phyloP scores from a whole-genome alignment of 2,329 filamentous ascomycete species.

The Cordyceps fumosorosea region DNA sequence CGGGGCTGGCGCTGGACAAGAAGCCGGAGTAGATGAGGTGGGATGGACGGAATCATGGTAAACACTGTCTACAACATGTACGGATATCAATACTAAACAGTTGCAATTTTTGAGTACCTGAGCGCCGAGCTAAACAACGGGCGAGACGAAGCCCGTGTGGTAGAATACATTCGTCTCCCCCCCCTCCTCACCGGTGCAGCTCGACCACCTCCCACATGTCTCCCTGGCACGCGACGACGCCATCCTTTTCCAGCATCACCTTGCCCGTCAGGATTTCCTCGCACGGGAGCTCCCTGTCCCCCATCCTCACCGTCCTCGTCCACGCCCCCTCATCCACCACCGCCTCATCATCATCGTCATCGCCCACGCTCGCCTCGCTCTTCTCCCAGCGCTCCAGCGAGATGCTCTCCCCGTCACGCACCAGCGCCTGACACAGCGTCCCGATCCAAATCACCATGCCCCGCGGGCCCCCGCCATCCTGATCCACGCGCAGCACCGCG shows the following conservation, averaged over 20 bases:
- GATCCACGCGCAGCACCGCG: constrained; percentile 36
- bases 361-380: background rate
- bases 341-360: constrained; percentile 1
- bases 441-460: constrained; percentile 51
- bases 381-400: constrained; percentile 52
- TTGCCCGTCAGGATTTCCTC: constrained; percentile 18
- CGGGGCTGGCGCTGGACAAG: constrained; percentile 16
- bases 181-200: background rate
- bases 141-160: background rate
- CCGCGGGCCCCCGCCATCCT: constrained; percentile 25
- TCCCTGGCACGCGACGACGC: constrained; percentile 19
- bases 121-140: background rate
- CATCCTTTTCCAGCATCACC: constrained; percentile 15
- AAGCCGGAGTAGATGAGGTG: background rate
- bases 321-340: constrained; percentile 22
- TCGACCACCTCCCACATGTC: constrained; percentile 31
- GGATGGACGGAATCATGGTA: background rate
- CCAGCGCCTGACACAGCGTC: constrained; percentile 48
- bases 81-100: background rate
- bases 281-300: constrained; percentile 29
- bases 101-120: background rate
- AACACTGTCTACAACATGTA: background rate
- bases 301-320: constrained; percentile 30
- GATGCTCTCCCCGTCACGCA: constrained; percentile 37
- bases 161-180: background rate